A percentile compares a stretch with the other conserved stretches of the same genome.
Evolutionary conservation across 768 basidiomycete genomes (phyloP).

Genomic region (Tricholoma hemisulphureum): DNA sequence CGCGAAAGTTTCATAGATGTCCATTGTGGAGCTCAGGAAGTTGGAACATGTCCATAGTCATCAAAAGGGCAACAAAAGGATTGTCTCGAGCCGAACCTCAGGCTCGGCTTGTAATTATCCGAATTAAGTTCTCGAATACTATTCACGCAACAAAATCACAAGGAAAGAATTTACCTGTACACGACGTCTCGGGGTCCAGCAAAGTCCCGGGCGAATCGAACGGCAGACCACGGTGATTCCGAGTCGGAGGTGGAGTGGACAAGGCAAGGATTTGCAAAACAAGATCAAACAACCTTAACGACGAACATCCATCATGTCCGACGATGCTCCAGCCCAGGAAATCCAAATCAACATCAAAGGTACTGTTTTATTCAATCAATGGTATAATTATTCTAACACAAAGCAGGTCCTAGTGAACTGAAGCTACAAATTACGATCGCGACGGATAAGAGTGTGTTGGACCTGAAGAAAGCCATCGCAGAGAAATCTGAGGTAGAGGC

Average conservation of each 20-base stretch:
- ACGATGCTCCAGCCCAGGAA: slow-evolving; percentile 42
- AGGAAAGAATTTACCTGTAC: too few relatives aligned
- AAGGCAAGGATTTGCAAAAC: not conserved
- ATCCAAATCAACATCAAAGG: slow-evolving; percentile 74
- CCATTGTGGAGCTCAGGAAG: too few relatives aligned
- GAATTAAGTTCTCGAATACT: too few relatives aligned
- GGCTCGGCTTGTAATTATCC: too few relatives aligned
- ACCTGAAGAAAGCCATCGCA: slow-evolving; percentile 90
- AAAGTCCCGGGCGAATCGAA: too few relatives aligned
- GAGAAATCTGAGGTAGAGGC: slow-evolving; percentile 82
- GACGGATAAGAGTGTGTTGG: slow-evolving; percentile 79
- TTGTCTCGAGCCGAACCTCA: too few relatives aligned
- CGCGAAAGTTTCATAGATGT: too few relatives aligned
- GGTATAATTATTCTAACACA: not conserved
- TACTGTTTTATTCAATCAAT: slow-evolving; percentile 18
- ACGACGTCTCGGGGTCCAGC: too few relatives aligned
- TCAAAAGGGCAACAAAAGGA: too few relatives aligned
- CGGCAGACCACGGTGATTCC: too few relatives aligned
- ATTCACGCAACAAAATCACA: too few relatives aligned
- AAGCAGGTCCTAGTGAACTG: slow-evolving; percentile 81
- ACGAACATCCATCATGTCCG: slow-evolving; percentile 10
- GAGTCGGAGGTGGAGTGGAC: not conserved
- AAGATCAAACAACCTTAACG: not conserved
- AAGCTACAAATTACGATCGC: slow-evolving; percentile 86
- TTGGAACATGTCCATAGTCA: too few relatives aligned